phyloP scores from a whole-genome alignment of 805 yeast species.

The Monosporozyma aerobia region DNA sequence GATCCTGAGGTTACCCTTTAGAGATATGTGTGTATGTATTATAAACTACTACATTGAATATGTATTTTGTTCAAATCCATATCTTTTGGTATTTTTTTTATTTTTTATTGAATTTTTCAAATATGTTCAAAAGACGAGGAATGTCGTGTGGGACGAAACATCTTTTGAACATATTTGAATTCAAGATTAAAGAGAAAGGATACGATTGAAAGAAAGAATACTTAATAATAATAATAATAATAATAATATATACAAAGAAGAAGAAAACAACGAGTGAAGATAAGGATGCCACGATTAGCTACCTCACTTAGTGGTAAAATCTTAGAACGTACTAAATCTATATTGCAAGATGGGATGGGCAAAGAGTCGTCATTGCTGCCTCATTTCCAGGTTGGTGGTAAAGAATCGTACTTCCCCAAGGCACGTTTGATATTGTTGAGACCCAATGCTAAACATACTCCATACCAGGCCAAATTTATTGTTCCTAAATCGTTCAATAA shows the following conservation, averaged over 20 bases:
- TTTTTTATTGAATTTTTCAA: background rate
- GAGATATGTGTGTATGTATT: background rate
- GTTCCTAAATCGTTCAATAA: slow-evolving; percentile 93
- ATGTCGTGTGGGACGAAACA: background rate
- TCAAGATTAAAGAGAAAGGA: no score
- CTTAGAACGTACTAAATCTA: slow-evolving; percentile 35
- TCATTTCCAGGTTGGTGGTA: slow-evolving; percentile 76
- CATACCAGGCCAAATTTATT: slow-evolving; percentile 91
- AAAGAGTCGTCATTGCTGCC: slow-evolving; percentile 30
- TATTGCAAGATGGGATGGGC: slow-evolving; percentile 34
- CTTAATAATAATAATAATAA: no score
- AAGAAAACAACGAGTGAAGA: background rate
- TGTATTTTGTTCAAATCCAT: background rate
- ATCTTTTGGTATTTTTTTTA: background rate
- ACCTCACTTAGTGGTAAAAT: slow-evolving; percentile 17
- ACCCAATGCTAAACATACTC: slow-evolving; percentile 94
- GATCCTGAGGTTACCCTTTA: background rate
- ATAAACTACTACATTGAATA: background rate
- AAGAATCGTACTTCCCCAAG: slow-evolving; percentile 71
- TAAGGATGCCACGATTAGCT: slow-evolving; percentile 1
- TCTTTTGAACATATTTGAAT: background rate
- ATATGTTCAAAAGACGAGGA: background rate
- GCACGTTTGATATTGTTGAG: slow-evolving; percentile 73
- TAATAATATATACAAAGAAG: no score
- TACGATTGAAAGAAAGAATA: no score